Evolutionary conservation across 2,329 filamentous ascomycete species (phyloP), one percentile per base, ranked within the genome.

Genomic region (Ceratocystis cubensis): DNA sequence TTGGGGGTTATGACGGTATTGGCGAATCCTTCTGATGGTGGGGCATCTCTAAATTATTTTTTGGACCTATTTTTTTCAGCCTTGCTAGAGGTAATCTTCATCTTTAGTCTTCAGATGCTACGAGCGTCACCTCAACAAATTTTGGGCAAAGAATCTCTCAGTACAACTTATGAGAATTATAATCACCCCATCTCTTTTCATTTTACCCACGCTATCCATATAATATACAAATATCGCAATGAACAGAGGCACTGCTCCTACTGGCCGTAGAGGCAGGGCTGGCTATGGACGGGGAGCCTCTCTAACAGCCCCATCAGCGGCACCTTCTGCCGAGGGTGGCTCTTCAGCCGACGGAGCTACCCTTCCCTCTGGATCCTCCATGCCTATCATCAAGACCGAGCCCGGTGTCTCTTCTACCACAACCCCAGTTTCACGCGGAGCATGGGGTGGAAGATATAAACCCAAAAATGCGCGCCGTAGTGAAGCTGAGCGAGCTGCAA

Each of bases 401-500:
- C 37, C 50, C 2, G 59, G 64, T 17, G 22, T 17, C 17, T 59
- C 56, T 15, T 59, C 56, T 37, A 46, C 57, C 28, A 20, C 50
- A n/a, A 28, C 67, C 1, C 28, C 66, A 15, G 33, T 53, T 33
- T 53, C 57, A 15, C 64, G 67, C 59, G 66, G 61, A 37, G 64
- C 75, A n/a, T 72, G 73, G 22, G 68, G 72, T 8, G 75, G 74
- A 48, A 75, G 80, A 46, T 81, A 81, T 64, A 76, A 76, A 64
- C 80, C 80, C 37, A 81, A 77, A 69, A 79, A 78, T 67, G 71
- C 81, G 61, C 76, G 80, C 65, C 74, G 80, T 76, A 79, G 81
- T 73, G 79, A 81, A 66, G 76, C 77, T 5, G 79, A 81, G 64
- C 74, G 80, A 71, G 78, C 80, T 65, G 76, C 70, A 63, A 72